Base-by-base conservation (phyloP, 768 basidiomycete species). In the Imleria badia region DNA sequence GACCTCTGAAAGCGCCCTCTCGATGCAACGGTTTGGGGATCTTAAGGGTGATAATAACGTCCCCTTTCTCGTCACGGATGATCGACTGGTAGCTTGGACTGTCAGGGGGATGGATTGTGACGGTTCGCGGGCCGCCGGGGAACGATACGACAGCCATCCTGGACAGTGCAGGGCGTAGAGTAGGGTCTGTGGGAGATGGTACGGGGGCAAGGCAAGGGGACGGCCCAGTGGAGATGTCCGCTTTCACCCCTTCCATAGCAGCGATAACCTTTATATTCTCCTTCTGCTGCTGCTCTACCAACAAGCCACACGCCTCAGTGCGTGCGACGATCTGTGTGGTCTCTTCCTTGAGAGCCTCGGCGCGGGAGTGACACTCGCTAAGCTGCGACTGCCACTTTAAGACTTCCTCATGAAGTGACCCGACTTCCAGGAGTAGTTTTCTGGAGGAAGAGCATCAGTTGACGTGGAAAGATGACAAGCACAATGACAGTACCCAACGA, bases 21-120 rank as follows among this genome's bases (percentile, higher is more conserved):
- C 63, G 60, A 40, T 60, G 42, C 33, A 66, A 17, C 3, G 65
- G 55, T 7, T 50, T 61, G 26, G 42, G 6, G 31, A 30, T 42
- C 19, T 48, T 60, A 30, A 60, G 44, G 23, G 56, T 41, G 5
- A 66, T 19, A 5, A 66, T 53, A 35, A 57, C 17, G 0, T 65
- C 56, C 5, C 60, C 66, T 1, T 50, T 46, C 34, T 55, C 66
- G 31, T 67, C 65, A 12, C 35, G 59, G 40, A 66, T 34, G 41
- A 42, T 33, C 3, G 66, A 29, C 9, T 55, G 60, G 35, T 55
- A 56, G 19, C 35, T 23, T 8, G 63, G 53, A 26, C 60, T 58
- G 5, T 19, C 19, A 0, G 60, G 66, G 4, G 66, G 60, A 8
- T 66, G 63, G 11, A 65, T 62, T 2, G 66, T 66, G 36, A 66